Evolutionary conservation across 495 filamentous ascomycete species (phyloP).

Genomic region (Trypethelium eluteriae): DNA sequence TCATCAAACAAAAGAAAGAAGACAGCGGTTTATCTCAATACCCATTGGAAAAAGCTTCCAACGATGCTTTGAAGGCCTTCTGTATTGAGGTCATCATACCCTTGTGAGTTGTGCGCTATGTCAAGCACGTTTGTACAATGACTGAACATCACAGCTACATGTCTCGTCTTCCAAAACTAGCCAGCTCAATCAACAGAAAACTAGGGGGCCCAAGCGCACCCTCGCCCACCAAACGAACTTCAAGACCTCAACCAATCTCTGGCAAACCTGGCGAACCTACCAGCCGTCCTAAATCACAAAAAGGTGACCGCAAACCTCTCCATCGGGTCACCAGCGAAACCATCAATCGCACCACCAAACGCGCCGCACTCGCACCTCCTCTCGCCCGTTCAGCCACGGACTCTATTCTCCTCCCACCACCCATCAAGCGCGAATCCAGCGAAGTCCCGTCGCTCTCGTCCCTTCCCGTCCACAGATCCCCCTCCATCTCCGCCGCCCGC

Average conservation of each 20-base stretch:
- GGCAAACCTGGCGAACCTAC: slow-evolving; percentile 47
- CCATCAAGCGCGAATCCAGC: slow-evolving; percentile 57
- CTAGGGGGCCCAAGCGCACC: slow-evolving; percentile 66
- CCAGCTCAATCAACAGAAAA: slow-evolving; percentile 72
- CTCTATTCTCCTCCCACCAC: slow-evolving; percentile 42
- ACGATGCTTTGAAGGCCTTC: slow-evolving; percentile 63
- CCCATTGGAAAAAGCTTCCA: slow-evolving; percentile 30
- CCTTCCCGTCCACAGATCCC: slow-evolving; percentile 38
- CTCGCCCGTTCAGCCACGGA: slow-evolving; percentile 66
- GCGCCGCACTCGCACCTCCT: slow-evolving; percentile 30
- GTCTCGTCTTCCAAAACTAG: slow-evolving; percentile 72
- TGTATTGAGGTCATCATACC: slow-evolving; percentile 89
- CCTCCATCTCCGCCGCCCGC: slow-evolving; percentile 31
- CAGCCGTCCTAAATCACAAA: slow-evolving; percentile 46
- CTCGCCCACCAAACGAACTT: slow-evolving; percentile 52
- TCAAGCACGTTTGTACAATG: neutral
- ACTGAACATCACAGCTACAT: slow-evolving; percentile 53
- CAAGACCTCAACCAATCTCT: slow-evolving; percentile 27
- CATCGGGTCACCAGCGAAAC: slow-evolving; percentile 64
- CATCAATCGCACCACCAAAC: slow-evolving; percentile 42
- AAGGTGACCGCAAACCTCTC: slow-evolving; percentile 50
- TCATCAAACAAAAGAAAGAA: slow-evolving; percentile 32
- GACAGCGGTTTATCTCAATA: neutral
- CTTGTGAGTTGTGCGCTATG: slow-evolving; percentile 53
- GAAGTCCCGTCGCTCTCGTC: slow-evolving; percentile 47